Evolutionary conservation across 106 monocot genomes (phyloP), one percentile per base, ranked within the genome.

Genomic region (Apostasia shenzhenica): DNA sequence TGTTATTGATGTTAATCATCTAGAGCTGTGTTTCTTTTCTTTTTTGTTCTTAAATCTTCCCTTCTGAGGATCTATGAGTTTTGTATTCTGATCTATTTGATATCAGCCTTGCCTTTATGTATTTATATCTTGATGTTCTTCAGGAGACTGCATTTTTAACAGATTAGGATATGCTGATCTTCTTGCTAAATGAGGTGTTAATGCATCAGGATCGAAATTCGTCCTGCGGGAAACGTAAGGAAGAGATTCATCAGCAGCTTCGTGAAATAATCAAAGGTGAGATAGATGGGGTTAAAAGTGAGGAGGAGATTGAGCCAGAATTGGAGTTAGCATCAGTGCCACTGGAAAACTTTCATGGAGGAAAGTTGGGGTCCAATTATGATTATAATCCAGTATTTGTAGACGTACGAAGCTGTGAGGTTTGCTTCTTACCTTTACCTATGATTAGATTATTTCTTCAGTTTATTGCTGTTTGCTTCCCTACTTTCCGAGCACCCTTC

Each of bases 211-310:
- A 75, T 50, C 68, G 69, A 45, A 76, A 72, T 46, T 44, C 65
- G 48, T 14, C 68, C 44, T 79, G 75, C 59, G 79, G 79, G 13
- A 73, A 73, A 49, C 68, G 76, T 2, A 73, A 66, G 63, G 76
- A 84, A 66, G 79, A 80, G 55, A 80, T 80, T 65, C 40, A 67
- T 7, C 68, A 64, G 39, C 80, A 80, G 51, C 71, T 84, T 48
- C 76, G 44, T 46, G 65, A 76, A 70, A 59, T 83, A 11, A 75
- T 69, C 51, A 74, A 57, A 2, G 55, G 70, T 56, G 80, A 80
- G 14, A 9, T 51, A 40, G 58, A 62, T 54, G 60, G 59, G 43
- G 51, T 37, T 54, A 59, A 70, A 67, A 49, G 63, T 38, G 12
- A 3, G 37, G 67, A 56, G 76, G 63, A 77, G 48, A 26, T 54